A percentile compares a stretch with the other conserved stretches of the same genome.
These are phyloP conservation scores for Calonectria honghensis DNA, from an alignment of 2,329 filamentous ascomycete genomes.

Conservation along the genomic window DNA sequence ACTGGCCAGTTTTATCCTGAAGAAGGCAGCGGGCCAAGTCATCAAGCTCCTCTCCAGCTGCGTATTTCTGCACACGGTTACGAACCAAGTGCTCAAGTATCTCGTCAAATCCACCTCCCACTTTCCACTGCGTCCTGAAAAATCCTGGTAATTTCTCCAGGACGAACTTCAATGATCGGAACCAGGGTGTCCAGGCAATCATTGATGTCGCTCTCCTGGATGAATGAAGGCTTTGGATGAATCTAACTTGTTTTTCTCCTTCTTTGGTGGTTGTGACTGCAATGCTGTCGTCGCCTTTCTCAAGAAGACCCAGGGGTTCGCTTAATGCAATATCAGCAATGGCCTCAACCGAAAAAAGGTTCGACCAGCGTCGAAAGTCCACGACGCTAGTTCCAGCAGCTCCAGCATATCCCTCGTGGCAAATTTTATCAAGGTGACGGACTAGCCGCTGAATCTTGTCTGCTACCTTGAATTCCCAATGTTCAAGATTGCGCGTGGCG, in stretches of 20 bases:
- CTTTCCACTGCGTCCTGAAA: constrained; percentile 43
- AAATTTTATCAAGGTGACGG: neutral
- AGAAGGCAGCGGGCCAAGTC: constrained; percentile 76
- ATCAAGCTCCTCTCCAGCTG: constrained; percentile 70
- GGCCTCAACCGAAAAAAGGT: constrained; percentile 1
- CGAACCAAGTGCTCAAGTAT: constrained; percentile 62
- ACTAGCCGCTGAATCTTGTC: constrained; percentile 7
- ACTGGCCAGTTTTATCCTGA: constrained; percentile 65
- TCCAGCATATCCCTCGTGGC: neutral
- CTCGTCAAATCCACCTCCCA: constrained; percentile 63
- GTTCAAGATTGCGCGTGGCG: constrained; percentile 5
- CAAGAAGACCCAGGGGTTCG: neutral
- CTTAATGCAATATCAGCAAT: constrained; percentile 13
- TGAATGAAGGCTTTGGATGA: constrained; percentile 70
- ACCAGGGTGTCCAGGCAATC: constrained; percentile 72
- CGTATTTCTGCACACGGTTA: constrained; percentile 42
- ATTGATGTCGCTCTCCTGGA: constrained; percentile 69
- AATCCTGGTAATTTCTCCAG: constrained; percentile 68
- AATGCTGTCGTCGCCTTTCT: neutral
- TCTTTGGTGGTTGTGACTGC: neutral
- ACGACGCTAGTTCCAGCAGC: neutral
- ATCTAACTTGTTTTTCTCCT: constrained; percentile 59
- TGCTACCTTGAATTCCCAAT: constrained; percentile 3
- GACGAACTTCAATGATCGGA: constrained; percentile 66
- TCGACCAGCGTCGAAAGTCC: constrained; percentile 4